Evolutionary conservation across 768 basidiomycete species (phyloP), one percentile per base, ranked within the genome.

Genomic region (Mycena galopus): DNA sequence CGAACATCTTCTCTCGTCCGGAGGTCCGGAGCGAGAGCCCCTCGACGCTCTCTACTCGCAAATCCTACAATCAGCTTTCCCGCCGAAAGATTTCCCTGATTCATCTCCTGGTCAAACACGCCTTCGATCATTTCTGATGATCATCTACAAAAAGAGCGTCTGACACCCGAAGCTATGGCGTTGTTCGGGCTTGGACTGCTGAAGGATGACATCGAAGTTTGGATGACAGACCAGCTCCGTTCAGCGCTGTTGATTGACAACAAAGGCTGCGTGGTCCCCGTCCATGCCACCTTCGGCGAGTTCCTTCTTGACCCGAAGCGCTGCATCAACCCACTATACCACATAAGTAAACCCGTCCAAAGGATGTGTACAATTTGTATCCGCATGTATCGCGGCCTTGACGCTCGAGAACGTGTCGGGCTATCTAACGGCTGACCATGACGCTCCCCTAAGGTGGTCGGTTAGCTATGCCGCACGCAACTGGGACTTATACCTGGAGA

Each of bases 221-320:
- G 65, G 65, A 57, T 66, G 53, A 42, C 65, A 14, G 65, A 66
- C 27, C 65, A 27, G 29, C 55, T 66, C 39, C 65, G 65, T 66
- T 57, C 65, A 14, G 55, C 23, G 27, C 37, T 66, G 25, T 42
- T 66, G 55, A 44, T 66, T 4, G 39, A 66, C 29, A 42, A 56
- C 19, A 1, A 57, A 32, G 39, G 37, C 27, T 17, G 16, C 29
- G 39, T 66, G 12, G 55, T 57, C 27, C 55, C 65, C 30, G 39
- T 66, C 19, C 65, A 66, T n/a, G 64, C 64, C 17, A 65, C 64
- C 25, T 55, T 65, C 64, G 16, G 23, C 50, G 64, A 65, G 50
- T 66, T 66, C 30, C 65, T 66, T 42, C 39, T 57, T 57, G 65
- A 66, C 29, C 65, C 37, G 2, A 6, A 57, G 25, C 55, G 65